Percentiles rank a stretch among this genome's conserved stretches.
Evolutionary conservation across 495 filamentous ascomycete genomes (phyloP).

Genomic region (Rostrohypoxylon terebratum): DNA sequence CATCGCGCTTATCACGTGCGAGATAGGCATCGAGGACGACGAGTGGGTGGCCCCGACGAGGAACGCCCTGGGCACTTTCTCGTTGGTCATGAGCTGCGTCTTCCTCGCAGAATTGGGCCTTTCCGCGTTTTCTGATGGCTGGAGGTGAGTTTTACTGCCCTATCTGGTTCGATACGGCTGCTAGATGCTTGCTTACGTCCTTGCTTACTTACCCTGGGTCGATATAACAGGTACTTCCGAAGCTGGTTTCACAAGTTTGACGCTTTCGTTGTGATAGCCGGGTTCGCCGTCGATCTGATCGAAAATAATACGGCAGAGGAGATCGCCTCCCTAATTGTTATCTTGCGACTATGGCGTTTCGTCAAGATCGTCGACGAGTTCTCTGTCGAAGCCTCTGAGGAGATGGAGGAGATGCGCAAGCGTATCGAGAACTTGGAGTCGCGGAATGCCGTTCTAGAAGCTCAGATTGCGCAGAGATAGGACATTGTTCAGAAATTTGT

Average conservation of each 20-base stretch:
- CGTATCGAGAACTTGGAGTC: conserved; percentile 57
- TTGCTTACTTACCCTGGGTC: neutral
- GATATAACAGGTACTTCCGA: conserved; percentile 65
- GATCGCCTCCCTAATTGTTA: conserved; percentile 70
- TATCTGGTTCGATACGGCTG: neutral
- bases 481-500: too few relatives aligned
- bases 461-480: conserved; percentile 51
- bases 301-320: conserved; percentile 69
- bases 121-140: conserved; percentile 68
- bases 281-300: conserved; percentile 69
- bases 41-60: conserved; percentile 53
- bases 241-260: conserved; percentile 74
- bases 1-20: conserved; percentile 70
- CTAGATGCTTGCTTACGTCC: neutral
- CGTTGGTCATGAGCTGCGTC: conserved; percentile 67
- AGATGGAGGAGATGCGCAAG: conserved; percentile 52
- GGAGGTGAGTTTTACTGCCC: conserved; percentile 53
- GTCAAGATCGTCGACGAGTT: conserved; percentile 76
- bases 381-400: conserved; percentile 67
- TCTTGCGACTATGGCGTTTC: conserved; percentile 74
- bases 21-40: conserved; percentile 54
- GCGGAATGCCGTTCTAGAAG: conserved; percentile 60
- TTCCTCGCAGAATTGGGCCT: conserved; percentile 70
- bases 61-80: conserved; percentile 57
- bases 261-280: conserved; percentile 68